Evolutionary conservation across 306 rosid genomes (phyloP), one percentile per base, ranked within the genome.

Genomic region (Lathyrus oleraceus): DNA sequence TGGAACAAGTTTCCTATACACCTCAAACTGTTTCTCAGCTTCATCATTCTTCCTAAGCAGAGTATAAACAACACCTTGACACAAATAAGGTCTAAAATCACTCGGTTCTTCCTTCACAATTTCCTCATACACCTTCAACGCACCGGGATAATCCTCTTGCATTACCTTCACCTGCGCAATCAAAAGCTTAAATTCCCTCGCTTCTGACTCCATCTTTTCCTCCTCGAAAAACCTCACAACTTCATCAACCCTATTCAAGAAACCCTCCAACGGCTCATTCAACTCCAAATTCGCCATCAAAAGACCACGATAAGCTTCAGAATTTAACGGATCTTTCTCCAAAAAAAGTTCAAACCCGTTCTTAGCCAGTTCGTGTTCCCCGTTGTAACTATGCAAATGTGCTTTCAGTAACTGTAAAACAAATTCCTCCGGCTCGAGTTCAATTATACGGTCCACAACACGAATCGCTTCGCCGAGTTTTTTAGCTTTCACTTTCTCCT

Each of bases 81-180:
- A 87, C 64, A 94, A 57, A 69, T 88, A 86, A 16, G 97, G 97
- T 81, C 97, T 85, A 79, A 88, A 94, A 82, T 94, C 98, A 64
- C 82, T 80, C 0, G 98, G 98, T 65, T 94, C 95, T 21, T 88
- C 91, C 81, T 65, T 87, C 27, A 59, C 96, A 52, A 94, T 88
- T 66, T 90, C 91, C 60, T 88, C 81, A 73, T 91, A 94, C 38
- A 84, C 79, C 77, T 81, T 85, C 85, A 94, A 60, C 2, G 99
- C 99, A 54, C 79, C 92, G 1, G 57, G 13, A 69, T 83, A 87
- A 8, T 85, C 83, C 19, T 89, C 86, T 58, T 88, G 89, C 84
- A 94, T 83, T 2, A 94, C 91, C 59, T 67, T 82, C 63, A 86
- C 76, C 63, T 94, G 99, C 1, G 96, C 99, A 7, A 91, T 68